A percentile compares a stretch with the other conserved stretches of the same genome.
These are phyloP conservation scores for Pythium sukuiense DNA, from an alignment of 352 stramenopile genomes.

Conservation along the genomic window DNA sequence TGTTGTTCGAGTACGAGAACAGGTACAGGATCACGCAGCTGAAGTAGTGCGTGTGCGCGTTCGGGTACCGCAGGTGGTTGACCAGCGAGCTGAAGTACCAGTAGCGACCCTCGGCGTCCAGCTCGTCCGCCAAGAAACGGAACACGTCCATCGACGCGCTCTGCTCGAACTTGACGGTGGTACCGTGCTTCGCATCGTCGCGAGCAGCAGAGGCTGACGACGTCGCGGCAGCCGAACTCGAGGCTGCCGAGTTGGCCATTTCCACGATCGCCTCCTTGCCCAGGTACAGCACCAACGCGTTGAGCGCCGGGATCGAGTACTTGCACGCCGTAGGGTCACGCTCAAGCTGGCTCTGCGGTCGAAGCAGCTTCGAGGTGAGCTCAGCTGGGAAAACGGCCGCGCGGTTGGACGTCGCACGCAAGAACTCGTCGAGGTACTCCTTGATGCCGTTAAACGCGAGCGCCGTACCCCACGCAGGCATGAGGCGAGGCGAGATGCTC, in stretches of 20 bases:
- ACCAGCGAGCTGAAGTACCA: slow-evolving; percentile 98
- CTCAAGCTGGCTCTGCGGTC: slow-evolving; percentile 57
- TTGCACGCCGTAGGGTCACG: slow-evolving; percentile 72
- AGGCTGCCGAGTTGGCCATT: slow-evolving; percentile 56
- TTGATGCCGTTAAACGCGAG: slow-evolving; percentile 91
- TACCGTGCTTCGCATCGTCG: slow-evolving; percentile 37
- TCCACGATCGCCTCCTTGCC: slow-evolving; percentile 85
- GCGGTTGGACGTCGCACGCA: slow-evolving; percentile 87
- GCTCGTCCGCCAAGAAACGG: slow-evolving; percentile 94
- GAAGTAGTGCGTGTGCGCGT: slow-evolving; percentile 99
- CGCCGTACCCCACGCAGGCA: slow-evolving; percentile 94
- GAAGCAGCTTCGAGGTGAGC: slow-evolving; percentile 74
- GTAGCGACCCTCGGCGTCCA: slow-evolving; percentile 96
- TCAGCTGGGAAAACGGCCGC: slow-evolving; percentile 88
- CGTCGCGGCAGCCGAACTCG: slow-evolving; percentile 4
- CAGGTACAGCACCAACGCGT: slow-evolving; percentile 86
- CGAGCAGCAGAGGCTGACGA: slow-evolving; percentile 12
- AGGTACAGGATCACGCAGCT: slow-evolving; percentile 98
- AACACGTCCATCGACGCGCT: slow-evolving; percentile 93
- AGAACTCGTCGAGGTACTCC: slow-evolving; percentile 95
- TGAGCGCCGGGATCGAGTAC: slow-evolving; percentile 94
- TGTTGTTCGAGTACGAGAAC: slow-evolving; percentile 96
- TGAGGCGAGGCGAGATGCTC: slow-evolving; percentile 91
- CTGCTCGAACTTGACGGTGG: slow-evolving; percentile 80
- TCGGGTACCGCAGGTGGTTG: slow-evolving; percentile 99